Evolutionary conservation across 768 basidiomycete species (phyloP).

Genomic region (Pisolithus tinctorius): DNA sequence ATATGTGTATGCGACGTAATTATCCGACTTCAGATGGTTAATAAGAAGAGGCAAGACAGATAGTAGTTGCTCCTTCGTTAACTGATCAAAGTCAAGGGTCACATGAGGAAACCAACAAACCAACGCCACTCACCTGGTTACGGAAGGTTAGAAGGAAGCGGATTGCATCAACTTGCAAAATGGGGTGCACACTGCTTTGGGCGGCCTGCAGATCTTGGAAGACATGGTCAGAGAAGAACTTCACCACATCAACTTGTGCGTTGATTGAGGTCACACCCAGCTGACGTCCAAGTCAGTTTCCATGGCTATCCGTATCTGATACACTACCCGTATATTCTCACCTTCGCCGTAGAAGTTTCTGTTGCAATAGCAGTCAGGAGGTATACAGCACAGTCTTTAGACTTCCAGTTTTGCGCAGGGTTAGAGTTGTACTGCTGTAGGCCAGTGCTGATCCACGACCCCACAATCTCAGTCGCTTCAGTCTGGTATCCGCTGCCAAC

Average conservation of each 20-base stretch:
- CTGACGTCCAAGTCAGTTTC: constrained; percentile 27
- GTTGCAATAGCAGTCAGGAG: constrained; percentile 91
- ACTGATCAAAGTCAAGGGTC: constrained; percentile 31
- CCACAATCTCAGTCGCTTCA: constrained; percentile 83
- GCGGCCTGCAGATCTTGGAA: constrained; percentile 77
- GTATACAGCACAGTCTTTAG: constrained; percentile 92
- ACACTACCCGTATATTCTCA: constrained; percentile 25
- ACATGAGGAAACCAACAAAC: not conserved
- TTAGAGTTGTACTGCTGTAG: constrained; percentile 63
- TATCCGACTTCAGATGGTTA: constrained; percentile 71
- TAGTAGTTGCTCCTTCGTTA: constrained; percentile 90
- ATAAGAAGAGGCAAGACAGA: constrained; percentile 85
- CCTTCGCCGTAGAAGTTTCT: constrained; percentile 79
- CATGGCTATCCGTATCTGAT: not conserved
- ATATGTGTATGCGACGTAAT: constrained; percentile 93
- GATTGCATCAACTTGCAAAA: constrained; percentile 94
- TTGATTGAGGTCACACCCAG: constrained; percentile 94
- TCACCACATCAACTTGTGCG: constrained; percentile 84
- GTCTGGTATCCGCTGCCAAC: constrained; percentile 74
- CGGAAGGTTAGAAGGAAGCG: constrained; percentile 92
- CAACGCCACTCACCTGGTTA: constrained; percentile 61
- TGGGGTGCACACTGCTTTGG: constrained; percentile 68
- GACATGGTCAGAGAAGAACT: constrained; percentile 92
- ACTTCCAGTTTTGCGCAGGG: constrained; percentile 66
- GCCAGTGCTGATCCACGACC: constrained; percentile 75